These are phyloP conservation scores for Aspergillus cristatus DNA, from an alignment of 495 filamentous ascomycete species.

Conservation along the genomic window DNA sequence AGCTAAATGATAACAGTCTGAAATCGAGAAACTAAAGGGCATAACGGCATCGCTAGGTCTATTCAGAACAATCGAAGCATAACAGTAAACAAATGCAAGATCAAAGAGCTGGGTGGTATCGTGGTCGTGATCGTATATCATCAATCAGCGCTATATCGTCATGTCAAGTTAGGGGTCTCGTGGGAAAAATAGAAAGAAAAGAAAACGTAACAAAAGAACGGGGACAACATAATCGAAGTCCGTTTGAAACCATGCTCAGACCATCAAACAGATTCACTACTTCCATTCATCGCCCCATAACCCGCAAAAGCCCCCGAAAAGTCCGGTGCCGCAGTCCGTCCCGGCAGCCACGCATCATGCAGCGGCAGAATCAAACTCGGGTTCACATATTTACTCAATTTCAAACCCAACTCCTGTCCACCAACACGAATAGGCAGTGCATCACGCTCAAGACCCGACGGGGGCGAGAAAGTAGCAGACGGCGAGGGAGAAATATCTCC, in stretches of 20 bases:
- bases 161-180: no score
- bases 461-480: slow-evolving; percentile 31
- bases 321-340: slow-evolving; percentile 6
- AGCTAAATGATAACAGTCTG: no score
- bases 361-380: slow-evolving; percentile 38
- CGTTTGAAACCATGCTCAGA: no score
- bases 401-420: slow-evolving; percentile 28
- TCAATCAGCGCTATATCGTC: background rate
- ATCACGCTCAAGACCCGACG: slow-evolving; percentile 37
- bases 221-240: no score
- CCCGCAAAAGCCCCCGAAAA: no score
- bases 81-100: no score
- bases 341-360: slow-evolving; percentile 36
- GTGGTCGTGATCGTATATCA: slow-evolving; percentile 1
- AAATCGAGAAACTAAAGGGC: no score
- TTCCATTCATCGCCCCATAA: no score
- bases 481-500: slow-evolving; percentile 30
- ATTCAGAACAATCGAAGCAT: no score
- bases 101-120: slow-evolving; percentile 1
- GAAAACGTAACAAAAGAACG: background rate
- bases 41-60: no score
- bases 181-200: background rate
- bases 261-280: no score
- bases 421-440: slow-evolving; percentile 31
- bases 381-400: slow-evolving; percentile 39